These are phyloP conservation scores for Oryza longistaminata DNA, from an alignment of 176 grass and related monocot species.

Conservation along the genomic window DNA sequence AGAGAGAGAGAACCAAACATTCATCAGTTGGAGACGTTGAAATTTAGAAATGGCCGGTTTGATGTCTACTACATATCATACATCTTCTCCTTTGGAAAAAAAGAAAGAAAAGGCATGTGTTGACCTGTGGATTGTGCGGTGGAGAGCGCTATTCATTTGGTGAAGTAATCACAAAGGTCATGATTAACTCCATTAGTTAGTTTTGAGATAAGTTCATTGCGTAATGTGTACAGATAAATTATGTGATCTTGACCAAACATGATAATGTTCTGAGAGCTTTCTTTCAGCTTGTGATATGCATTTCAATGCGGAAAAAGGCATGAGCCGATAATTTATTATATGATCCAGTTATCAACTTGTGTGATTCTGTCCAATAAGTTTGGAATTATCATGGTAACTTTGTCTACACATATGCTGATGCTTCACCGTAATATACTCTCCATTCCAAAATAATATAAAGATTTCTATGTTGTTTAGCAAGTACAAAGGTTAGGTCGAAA, in stretches of 20 bases:
- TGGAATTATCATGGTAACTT: background rate
- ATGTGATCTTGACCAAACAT: slow-evolving; percentile 28
- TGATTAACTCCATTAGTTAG: slow-evolving; percentile 13
- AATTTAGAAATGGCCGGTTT: slow-evolving; percentile 3
- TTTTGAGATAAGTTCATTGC: background rate
- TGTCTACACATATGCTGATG: background rate
- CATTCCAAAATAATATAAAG: too few relatives aligned
- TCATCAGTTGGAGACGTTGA: slow-evolving; percentile 12
- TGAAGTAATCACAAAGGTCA: background rate
- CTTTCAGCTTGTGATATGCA: background rate
- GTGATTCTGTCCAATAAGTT: background rate
- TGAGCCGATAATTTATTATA: background rate
- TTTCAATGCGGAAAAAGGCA: slow-evolving; percentile 2
- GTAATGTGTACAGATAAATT: slow-evolving; percentile 15
- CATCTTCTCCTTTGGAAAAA: slow-evolving; percentile 21
- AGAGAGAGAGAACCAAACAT: background rate
- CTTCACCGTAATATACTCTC: background rate
- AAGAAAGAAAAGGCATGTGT: background rate
- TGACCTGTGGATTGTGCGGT: slow-evolving; percentile 5
- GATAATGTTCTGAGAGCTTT: slow-evolving; percentile 25
- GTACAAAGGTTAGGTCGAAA: too few relatives aligned
- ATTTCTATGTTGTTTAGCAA: too few relatives aligned
- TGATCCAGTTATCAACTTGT: background rate
- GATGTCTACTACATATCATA: background rate
- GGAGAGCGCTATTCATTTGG: background rate